Percentiles rank a stretch among this genome's conserved stretches.
These are phyloP conservation scores for Bipolaris zeicola DNA, from an alignment of 2,329 filamentous ascomycete genomes.

Conservation along the genomic window DNA sequence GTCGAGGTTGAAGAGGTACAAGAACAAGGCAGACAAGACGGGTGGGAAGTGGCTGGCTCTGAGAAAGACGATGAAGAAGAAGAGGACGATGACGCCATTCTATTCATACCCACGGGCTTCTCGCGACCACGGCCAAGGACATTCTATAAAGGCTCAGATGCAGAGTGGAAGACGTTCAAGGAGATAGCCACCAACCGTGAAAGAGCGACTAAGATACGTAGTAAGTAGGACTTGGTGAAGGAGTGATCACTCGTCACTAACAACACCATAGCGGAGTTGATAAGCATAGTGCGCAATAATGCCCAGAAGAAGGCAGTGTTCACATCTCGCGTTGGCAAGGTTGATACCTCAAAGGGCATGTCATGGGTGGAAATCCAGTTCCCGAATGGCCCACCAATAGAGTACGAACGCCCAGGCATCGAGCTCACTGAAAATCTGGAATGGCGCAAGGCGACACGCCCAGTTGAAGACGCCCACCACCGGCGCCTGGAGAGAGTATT, in stretches of 20 bases:
- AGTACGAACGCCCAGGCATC: conserved; percentile 55
- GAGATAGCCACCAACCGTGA: conserved; percentile 52
- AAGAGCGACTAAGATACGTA: conserved; percentile 48
- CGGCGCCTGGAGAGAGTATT: conserved; percentile 40
- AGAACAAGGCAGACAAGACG: conserved; percentile 16
- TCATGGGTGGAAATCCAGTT: conserved; percentile 57
- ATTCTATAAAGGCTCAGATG: conserved; percentile 58
- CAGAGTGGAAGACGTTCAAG: conserved; percentile 59
- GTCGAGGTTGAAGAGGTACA: conserved; percentile 29
- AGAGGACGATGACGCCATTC: conserved; percentile 35
- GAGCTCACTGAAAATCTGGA: conserved; percentile 49
- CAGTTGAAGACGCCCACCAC: conserved; percentile 44
- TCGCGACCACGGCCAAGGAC: conserved; percentile 47
- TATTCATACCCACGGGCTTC: conserved; percentile 58
- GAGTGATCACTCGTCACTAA: conserved; percentile 8
- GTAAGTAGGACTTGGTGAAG: conserved; percentile 22
- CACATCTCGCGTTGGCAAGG: conserved; percentile 43
- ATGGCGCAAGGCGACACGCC: conserved; percentile 39
- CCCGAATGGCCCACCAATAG: conserved; percentile 55
- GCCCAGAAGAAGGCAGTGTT: conserved; percentile 39
- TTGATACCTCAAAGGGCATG: conserved; percentile 49
- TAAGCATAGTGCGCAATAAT: conserved; percentile 40
- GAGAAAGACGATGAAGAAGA: conserved; percentile 41
- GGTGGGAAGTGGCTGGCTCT: conserved; percentile 21
- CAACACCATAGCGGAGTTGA: conserved; percentile 42